A percentile compares a stretch with the other conserved stretches of the same genome.
These are phyloP conservation scores for Betula pendula DNA, from an alignment of 306 rosid species.

Conservation along the genomic window DNA sequence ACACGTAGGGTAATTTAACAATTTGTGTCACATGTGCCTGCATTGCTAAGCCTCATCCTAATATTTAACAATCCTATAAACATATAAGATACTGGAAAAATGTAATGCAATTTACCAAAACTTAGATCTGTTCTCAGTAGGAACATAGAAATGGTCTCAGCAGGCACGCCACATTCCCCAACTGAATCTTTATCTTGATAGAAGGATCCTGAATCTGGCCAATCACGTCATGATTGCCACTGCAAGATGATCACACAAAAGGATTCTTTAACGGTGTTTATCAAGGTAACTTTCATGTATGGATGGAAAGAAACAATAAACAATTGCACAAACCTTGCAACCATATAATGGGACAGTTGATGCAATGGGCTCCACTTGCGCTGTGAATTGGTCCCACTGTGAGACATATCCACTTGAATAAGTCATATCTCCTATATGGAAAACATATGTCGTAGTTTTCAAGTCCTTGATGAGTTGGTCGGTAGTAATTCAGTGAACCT, in stretches of 20 bases:
- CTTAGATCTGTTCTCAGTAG: slow-evolving; percentile 85
- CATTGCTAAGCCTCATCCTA: neutral
- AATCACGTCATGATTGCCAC: slow-evolving; percentile 92
- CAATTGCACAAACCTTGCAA: slow-evolving; percentile 69
- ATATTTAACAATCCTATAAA: slow-evolving; percentile 7
- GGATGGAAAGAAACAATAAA: slow-evolving; percentile 15
- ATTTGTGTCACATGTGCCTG: neutral
- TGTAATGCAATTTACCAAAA: slow-evolving; percentile 64
- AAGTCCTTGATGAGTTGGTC: slow-evolving; percentile 76
- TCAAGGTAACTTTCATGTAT: neutral
- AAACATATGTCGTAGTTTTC: slow-evolving; percentile 70
- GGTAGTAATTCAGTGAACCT: slow-evolving; percentile 79
- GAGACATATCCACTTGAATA: slow-evolving; percentile 90
- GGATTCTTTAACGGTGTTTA: slow-evolving; percentile 12
- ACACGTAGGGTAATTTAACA: too few relatives aligned
- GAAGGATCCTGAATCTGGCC: slow-evolving; percentile 84
- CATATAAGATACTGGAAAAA: slow-evolving; percentile 15
- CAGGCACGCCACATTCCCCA: slow-evolving; percentile 90
- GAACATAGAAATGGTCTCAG: slow-evolving; percentile 83
- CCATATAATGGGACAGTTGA: slow-evolving; percentile 80
- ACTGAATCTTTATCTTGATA: slow-evolving; percentile 71
- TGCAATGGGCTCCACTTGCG: slow-evolving; percentile 92
- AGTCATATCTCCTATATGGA: slow-evolving; percentile 79
- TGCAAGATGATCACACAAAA: slow-evolving; percentile 32
- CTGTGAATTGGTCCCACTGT: slow-evolving; percentile 92